Conservation (phyloP, 192 early-diverging fungal species). For the Entomortierella beljakovae region DNA sequence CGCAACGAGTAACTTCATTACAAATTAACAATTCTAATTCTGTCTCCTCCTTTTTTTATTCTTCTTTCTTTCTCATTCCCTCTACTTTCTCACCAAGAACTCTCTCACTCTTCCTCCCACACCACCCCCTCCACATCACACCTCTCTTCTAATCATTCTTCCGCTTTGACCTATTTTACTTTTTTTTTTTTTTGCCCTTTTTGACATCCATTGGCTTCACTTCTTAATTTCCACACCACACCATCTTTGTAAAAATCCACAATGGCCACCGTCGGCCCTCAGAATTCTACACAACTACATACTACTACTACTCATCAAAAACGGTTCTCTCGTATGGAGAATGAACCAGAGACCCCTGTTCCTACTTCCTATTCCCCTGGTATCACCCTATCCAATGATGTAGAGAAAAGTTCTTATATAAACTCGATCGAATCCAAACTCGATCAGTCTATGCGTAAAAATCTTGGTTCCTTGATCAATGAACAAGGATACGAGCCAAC, state of each 20-base stretch:
- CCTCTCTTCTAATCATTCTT: not conserved
- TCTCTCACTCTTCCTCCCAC: constrained; percentile 1
- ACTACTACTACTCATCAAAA: not conserved
- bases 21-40: not conserved
- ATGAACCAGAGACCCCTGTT: constrained; percentile 2
- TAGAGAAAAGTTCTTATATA: not conserved
- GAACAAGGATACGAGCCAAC: constrained; percentile 1
- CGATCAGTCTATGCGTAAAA: not conserved
- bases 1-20: not conserved
- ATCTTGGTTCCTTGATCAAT: not conserved
- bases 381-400: not conserved
- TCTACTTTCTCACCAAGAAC: not conserved
- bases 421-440: not conserved
- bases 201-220: not conserved
- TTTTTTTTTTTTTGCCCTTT: too few relatives aligned
- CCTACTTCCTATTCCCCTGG: constrained; percentile 9
- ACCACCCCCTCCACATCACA: not conserved
- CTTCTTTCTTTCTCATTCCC: not conserved
- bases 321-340: constrained; percentile 9
- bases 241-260: not conserved
- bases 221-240: not conserved
- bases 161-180: not conserved
- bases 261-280: constrained; percentile 2
- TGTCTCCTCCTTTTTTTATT: not conserved
- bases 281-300: not conserved